Base-by-base conservation (phyloP, 495 filamentous ascomycete species). In the Trichoderma virens region DNA sequence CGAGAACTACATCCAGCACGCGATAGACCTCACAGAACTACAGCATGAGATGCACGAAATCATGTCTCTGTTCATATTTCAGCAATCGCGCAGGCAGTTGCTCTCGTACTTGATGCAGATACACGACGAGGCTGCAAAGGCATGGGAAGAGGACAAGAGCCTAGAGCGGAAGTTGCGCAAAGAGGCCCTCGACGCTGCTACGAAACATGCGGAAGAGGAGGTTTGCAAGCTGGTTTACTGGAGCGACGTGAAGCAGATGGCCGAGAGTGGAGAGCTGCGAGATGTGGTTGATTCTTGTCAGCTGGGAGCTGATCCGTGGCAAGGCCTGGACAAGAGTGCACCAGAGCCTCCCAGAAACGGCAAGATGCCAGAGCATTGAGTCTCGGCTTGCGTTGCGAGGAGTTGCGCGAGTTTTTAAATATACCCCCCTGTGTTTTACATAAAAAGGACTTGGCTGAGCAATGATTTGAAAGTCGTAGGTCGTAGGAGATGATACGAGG, bases 11-110 rank as follows among this genome's bases (percentile, higher is more conserved):
- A 73, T 97, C 4, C 76, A 85, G n/a, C 79, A 92, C 34, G 90
- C 86, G 3, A 90, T 93, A 11, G 93, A 97, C 59, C 70, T 97
- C 9, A 83, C 79, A 59, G 91, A 94, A 69, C 75, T 99, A 34
- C 80, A 87, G 32, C 83, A 89, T 14, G 80, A 84, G 77, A 93
- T 98, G 76, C 89, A 89, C 28, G 83, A 88, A 25, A 90, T 98
- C 68, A 93, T 97, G 89, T 72, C 83, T 2, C 75, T 87, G 65
- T 91, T 98, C 74, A 81, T 98, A 47, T 98, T 96, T 73, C 93
- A 98, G 74, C 83, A 87, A 23, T 96, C 92, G 0, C 85, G 92
- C 35, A 84, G 90, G 68, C 86, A 90, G 61, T 81, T 98, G 3
- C 76, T 96, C 11, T 76, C 83, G 0, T 78, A 82, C 59, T 76